phyloP scores from a whole-genome alignment of 345 rosid genomes.

The Salix dunnii region DNA sequence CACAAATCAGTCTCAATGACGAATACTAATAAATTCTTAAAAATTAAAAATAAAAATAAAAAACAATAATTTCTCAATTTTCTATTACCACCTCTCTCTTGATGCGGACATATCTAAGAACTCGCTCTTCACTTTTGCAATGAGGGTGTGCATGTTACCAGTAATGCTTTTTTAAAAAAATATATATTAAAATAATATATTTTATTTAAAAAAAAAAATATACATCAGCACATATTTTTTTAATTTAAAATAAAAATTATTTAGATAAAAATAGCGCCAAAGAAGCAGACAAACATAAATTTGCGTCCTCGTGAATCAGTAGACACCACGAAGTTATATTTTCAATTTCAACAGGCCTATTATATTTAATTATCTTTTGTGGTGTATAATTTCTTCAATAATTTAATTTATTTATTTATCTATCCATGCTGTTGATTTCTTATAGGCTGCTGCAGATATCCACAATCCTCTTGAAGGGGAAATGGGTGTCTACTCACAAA shows the following conservation, averaged over 20 bases:
- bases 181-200: too few species aligned
- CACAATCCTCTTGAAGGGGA: constrained; percentile 37
- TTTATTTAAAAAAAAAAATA: too few species aligned
- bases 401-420: not conserved
- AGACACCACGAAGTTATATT: not conserved
- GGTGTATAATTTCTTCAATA: too few species aligned
- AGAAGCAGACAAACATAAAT: not conserved
- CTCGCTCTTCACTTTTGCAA: not conserved
- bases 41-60: too few species aligned
- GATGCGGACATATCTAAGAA: not conserved
- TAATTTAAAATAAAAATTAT: too few species aligned
- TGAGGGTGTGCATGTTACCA: not conserved
- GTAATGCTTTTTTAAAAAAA: too few species aligned
- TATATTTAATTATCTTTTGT: too few species aligned
- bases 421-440: constrained; percentile 15
- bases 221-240: too few species aligned
- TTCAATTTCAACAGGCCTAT: too few species aligned
- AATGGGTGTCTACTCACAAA: constrained; percentile 39
- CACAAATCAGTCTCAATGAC: too few species aligned
- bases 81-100: not conserved
- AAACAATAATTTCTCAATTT: too few species aligned
- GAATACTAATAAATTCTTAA: too few species aligned
- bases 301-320: not conserved
- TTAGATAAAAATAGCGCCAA: not conserved
- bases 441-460: constrained; percentile 46